phyloP scores from a whole-genome alignment of 768 basidiomycete species.

The Boletus reticuloceps region DNA sequence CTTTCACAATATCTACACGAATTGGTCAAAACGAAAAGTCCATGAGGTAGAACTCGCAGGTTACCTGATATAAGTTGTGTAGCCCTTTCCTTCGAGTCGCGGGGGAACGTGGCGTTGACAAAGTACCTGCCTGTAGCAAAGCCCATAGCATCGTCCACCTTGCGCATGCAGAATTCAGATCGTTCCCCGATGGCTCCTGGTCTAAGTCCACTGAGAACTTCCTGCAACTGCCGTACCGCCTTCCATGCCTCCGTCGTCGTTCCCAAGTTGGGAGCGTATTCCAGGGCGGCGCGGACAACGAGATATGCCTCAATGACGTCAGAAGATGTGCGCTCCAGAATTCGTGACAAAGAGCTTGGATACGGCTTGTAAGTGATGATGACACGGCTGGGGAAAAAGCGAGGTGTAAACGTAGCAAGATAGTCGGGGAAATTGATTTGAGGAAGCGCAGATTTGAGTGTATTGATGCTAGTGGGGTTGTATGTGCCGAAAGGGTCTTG shows the following conservation, averaged over 20 bases:
- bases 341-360: constrained; percentile 58
- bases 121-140: constrained; percentile 89
- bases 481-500: constrained; percentile 87
- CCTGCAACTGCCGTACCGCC: constrained; percentile 65
- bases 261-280: constrained; percentile 70
- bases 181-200: constrained; percentile 83
- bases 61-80: constrained; percentile 79
- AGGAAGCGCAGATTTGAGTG: constrained; percentile 65
- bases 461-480: constrained; percentile 73
- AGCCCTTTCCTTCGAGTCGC: constrained; percentile 75
- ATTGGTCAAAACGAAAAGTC: background rate
- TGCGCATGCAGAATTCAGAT: constrained; percentile 75
- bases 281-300: constrained; percentile 68
- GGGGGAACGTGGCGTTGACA: constrained; percentile 78
- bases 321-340: constrained; percentile 64
- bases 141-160: constrained; percentile 74
- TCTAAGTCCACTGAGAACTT: constrained; percentile 79
- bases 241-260: constrained; percentile 76
- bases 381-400: constrained; percentile 69
- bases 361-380: constrained; percentile 85
- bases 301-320: constrained; percentile 87
- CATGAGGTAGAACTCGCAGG: constrained; percentile 5
- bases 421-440: constrained; percentile 85
- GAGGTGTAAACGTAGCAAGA: constrained; percentile 79
- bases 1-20: constrained; percentile 65